Percentiles rank a stretch among this genome's conserved stretches.
Evolutionary conservation across 108 stramenopile species (phyloP).

Genomic region (Skeletonema tropicum): DNA sequence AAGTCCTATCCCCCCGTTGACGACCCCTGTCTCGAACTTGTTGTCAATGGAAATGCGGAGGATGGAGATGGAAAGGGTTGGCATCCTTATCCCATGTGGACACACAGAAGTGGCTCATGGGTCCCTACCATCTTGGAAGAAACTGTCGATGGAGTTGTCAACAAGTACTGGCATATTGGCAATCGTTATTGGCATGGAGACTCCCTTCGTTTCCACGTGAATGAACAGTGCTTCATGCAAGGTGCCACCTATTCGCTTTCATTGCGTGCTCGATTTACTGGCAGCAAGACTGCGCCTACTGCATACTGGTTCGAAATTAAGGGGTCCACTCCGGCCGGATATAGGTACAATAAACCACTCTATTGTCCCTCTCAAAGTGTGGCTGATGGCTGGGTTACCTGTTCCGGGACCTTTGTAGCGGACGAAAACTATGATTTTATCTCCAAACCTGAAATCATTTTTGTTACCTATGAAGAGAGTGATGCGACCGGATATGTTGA

Average conservation of each 20-base stretch:
- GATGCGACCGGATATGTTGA: slow-evolving; percentile 17
- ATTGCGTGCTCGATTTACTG: slow-evolving; percentile 22
- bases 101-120: slow-evolving; percentile 1
- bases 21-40: slow-evolving; percentile 54
- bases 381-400: slow-evolving; percentile 37
- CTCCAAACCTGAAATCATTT: neutral
- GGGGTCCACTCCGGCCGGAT: neutral
- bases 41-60: slow-evolving; percentile 60
- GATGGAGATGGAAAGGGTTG: slow-evolving; percentile 46
- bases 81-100: slow-evolving; percentile 43
- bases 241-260: slow-evolving; percentile 32
- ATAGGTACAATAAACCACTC: slow-evolving; percentile 14
- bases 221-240: slow-evolving; percentile 31
- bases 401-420: slow-evolving; percentile 30
- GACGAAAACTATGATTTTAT: slow-evolving; percentile 9
- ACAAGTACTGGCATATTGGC: slow-evolving; percentile 48
- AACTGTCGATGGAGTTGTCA: slow-evolving; percentile 15
- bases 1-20: slow-evolving; percentile 36
- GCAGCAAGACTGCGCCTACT: slow-evolving; percentile 2
- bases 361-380: slow-evolving; percentile 16
- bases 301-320: slow-evolving; percentile 22
- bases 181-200: slow-evolving; percentile 6
- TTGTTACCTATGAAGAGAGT: slow-evolving; percentile 9
- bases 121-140: slow-evolving; percentile 33
- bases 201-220: slow-evolving; percentile 13